Base-by-base conservation (phyloP, 768 basidiomycete species). In the Amylocystis lapponica region DNA sequence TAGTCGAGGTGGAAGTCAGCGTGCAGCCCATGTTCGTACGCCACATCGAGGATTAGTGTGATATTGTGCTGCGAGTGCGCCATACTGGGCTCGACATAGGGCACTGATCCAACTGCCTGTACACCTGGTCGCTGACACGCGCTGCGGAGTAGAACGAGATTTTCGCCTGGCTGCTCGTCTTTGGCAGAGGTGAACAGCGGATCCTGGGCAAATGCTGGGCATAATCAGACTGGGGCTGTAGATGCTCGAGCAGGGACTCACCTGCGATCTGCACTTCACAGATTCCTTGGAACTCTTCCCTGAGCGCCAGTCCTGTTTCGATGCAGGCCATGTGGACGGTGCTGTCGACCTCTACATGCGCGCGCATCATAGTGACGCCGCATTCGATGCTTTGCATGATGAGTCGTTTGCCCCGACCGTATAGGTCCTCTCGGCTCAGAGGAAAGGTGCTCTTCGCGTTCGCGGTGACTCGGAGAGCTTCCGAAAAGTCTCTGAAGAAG, bases 1-100 rank as follows among this genome's bases (percentile, higher is more conserved):
- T 79, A 82, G 62, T 83, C 80, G 23, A 83, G 70, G 59, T 84
- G 81, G 55, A 83, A 83, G 56, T 83, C 81, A 32, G 72, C 68
- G 48, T 76, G 72, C 17, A 72, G 59, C 16, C 53, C 52, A 32
- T 57, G 58, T 31, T 54, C 54, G 36, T 59, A 51, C 9, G 77
- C 75, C 39, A 76, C 63, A 27, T 72, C 63, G 55, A 83, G 64
- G 35, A 81, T 60, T 48, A 74, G 67, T 19, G 58, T 59, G 25
- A 83, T 75, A 55, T 83, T 83, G 57, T 58, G 59, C 54, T 71
- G 70, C 14, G 76, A 71, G 43, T 73, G 70, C 17, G 62, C 59
- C 26, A 55, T 44, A 12, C 67, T 72, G 32, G 69, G 71, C 53
- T 84, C 81, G 23, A 81, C 76, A 60, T 81, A 83, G 0, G 78